Base-by-base conservation (phyloP, 1,139 yeast genomes). In the Suhomyces bribrorum region DNA sequence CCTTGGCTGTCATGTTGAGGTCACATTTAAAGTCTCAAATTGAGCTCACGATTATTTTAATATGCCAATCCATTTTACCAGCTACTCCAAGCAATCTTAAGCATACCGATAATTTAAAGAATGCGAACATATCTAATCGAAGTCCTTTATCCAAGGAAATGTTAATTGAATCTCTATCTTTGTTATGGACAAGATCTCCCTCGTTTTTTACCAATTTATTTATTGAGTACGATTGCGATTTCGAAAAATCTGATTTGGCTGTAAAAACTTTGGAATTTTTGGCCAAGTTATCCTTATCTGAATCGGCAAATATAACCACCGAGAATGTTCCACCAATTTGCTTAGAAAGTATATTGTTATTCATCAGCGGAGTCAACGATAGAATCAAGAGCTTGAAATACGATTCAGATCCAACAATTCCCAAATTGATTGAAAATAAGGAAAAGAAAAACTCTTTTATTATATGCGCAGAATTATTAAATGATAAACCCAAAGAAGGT, bases 241-340 rank as follows among this genome's bases (percentile, higher is more conserved):
- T 89, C 48, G 95, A 89, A 46, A 78, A 94, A 48, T 75, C 85
- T 1, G 97, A 94, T 58, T 64, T 94, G 42, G 75, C 95, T n/a
- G 76, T 75, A 16, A 78, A 79, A 31, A 66, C 86, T 18, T 61
- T 92, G 36, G 84, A 84, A 34, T 79, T 84, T 39, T 70, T 94
- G 38, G 82, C 95, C 45, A 76, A 84, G 38, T 68, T 87, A 29
- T 81, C 96, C 0, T 73, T 86, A 33, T 94, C 96, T 0, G 95
- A 87, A 51, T 77, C 89, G 14, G 92, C 96, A 0, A 50, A 64
- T 5, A 69, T 76, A 52, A 83, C 95, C 0, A 86, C 97, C 0
- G 87, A 86, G 26, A 83, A 80, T 53, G 96, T 92, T 2, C 97
- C 98, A 0, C 97, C 97, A 1, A 75, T 90, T 8, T 92, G 97